Evolutionary conservation across 495 filamentous ascomycete species (phyloP).

Genomic region (Penicillium cataractarum): DNA sequence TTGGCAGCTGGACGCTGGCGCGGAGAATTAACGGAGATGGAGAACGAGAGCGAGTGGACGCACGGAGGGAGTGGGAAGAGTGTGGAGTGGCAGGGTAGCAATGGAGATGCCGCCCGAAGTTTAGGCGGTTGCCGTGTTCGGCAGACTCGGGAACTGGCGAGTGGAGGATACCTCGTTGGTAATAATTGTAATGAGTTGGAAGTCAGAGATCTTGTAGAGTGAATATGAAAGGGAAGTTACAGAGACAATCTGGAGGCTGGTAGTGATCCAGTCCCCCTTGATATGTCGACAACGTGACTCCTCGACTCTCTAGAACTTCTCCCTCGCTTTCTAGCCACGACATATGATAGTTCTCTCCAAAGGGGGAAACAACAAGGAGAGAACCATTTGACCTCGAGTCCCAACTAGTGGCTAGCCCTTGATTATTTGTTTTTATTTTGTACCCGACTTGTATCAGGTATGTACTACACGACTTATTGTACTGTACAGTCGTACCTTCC

Average conservation of each 20-base stretch:
- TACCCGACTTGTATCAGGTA: not conserved
- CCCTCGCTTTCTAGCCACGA: constrained; percentile 1
- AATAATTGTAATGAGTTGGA: no score
- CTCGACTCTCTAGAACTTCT: not conserved
- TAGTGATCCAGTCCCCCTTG: not conserved
- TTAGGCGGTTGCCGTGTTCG: constrained; percentile 16
- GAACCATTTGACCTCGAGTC: not conserved
- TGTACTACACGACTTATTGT: not conserved
- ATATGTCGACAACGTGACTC: not conserved
- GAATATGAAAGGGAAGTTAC: not conserved
- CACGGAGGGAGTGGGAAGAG: constrained; percentile 1
- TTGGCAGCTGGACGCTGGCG: no score
- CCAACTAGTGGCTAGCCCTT: not conserved
- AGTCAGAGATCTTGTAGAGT: no score
- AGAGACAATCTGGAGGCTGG: not conserved
- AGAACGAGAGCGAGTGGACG: constrained; percentile 7
- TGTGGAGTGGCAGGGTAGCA: constrained; percentile 11
- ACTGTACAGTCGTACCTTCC: not conserved
- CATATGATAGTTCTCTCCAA: not conserved
- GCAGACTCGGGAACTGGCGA: constrained; percentile 3
- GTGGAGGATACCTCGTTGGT: no score
- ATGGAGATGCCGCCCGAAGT: constrained; percentile 17
- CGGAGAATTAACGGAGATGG: constrained; percentile 23
- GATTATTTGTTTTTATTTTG: not conserved
- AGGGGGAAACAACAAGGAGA: not conserved